phyloP scores from a whole-genome alignment of 2,329 filamentous ascomycete genomes.

The Exophiala sideris region DNA sequence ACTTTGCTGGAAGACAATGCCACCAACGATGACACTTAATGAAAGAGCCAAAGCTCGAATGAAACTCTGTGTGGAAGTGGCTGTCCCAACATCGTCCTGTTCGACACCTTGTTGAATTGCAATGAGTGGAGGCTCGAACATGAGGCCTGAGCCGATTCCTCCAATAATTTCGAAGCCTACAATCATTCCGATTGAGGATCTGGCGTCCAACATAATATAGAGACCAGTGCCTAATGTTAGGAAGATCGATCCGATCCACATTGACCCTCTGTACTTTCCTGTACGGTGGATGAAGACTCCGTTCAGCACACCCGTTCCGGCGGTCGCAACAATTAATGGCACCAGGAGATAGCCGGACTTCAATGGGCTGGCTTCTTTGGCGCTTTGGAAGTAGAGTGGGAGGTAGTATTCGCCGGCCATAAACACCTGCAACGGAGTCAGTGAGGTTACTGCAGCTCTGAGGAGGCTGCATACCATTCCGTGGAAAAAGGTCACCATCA shows the following conservation, averaged over 20 bases:
- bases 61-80: constrained; percentile 61
- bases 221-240: constrained; percentile 48
- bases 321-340: constrained; percentile 53
- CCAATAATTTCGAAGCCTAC: constrained; percentile 42
- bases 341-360: constrained; percentile 55
- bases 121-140: constrained; percentile 56
- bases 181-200: constrained; percentile 46
- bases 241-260: constrained; percentile 43
- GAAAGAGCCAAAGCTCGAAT: constrained; percentile 57
- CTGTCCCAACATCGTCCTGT: constrained; percentile 53
- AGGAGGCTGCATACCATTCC: constrained; percentile 17
- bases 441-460: neutral
- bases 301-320: constrained; percentile 43
- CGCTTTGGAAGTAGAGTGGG: constrained; percentile 70
- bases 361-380: constrained; percentile 62
- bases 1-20: constrained; percentile 46
- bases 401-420: constrained; percentile 54
- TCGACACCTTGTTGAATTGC: constrained; percentile 53
- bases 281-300: constrained; percentile 52
- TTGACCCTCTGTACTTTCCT: constrained; percentile 47
- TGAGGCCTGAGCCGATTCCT: constrained; percentile 45
- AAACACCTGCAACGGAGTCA: constrained; percentile 17
- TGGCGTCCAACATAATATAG: constrained; percentile 41
- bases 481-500: constrained; percentile 33
- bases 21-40: constrained; percentile 58